Base-by-base conservation (phyloP, 2,329 filamentous ascomycete genomes). In the Sclerotinia minor region DNA sequence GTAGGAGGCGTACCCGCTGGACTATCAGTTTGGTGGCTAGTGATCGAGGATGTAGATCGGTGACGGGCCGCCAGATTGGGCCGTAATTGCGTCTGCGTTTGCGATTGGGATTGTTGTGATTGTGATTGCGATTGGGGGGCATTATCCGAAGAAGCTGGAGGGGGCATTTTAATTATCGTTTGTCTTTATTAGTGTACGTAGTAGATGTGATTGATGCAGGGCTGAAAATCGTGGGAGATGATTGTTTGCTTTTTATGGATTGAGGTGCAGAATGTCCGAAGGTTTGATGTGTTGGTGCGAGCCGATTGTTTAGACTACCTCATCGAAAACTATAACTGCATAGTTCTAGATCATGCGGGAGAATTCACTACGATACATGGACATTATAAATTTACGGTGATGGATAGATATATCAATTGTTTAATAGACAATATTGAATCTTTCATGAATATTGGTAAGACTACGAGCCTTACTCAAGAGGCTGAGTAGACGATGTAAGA, bases 11-110 rank as follows among this genome's bases (percentile, higher is more conserved):
- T 75, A 52, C 50, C 53, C 29, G 67, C 60, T 38, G 61, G 67
- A 7, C 53, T 65, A 29, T 65, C 61, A 19, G 35, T 65, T 59
- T 64, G 45, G 38, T 72, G 68, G 67, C 67, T 73, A 45, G 70
- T 65, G 60, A 71, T 66, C 53, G 72, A 74, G 52, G 57, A 71
- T 7, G 70, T 74, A 11, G 74, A 75, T 63, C 72, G 73, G 64
- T 73, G 73, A 41, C 53, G 65, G 32, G 65, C 38, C n/a, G 69
- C 65, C 24, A 71, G 60, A n/a, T 68, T 59, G 21, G 72, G 71
- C 47, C 70, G 68, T 64, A 57, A 59, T 64, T 74, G 73, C 41
- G 67, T 17, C 47, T 68, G 67, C 49, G 67, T 17, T 53, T 68
- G 67, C 49, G 65, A 55, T 63, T 67, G 65, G 5, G 53, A 38